A percentile compares a stretch with the other conserved stretches of the same genome.
These are phyloP conservation scores for Candida hungchunana DNA, from an alignment of 805 yeast species.

Conservation along the genomic window DNA sequence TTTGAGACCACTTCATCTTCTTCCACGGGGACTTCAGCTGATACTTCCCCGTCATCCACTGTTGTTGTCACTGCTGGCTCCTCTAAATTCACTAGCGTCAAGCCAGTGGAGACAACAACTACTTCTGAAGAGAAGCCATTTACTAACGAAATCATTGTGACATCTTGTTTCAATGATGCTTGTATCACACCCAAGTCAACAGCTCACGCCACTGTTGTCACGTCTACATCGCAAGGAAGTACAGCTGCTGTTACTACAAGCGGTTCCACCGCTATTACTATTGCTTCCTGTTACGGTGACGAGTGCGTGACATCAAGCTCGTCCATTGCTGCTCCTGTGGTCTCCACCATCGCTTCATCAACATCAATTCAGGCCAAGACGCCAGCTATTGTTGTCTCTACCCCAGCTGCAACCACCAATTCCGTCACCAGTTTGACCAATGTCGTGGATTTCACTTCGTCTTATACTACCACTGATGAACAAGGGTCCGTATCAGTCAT, in stretches of 20 bases:
- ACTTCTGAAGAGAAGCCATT: no score
- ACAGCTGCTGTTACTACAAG: conserved; percentile 1
- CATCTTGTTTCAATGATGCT: no score
- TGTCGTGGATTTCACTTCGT: conserved; percentile 15
- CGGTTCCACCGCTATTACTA: conserved; percentile 23
- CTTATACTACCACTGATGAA: conserved; percentile 6
- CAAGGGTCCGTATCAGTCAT: conserved; percentile 1
- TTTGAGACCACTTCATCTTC: neutral
- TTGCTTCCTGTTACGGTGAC: conserved; percentile 26
- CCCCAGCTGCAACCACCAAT: neutral
- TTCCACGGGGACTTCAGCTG: neutral
- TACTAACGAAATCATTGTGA: no score
- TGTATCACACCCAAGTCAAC: conserved; percentile 19
- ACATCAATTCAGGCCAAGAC: neutral
- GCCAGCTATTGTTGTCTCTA: neutral
- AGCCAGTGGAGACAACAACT: no score
- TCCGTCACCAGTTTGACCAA: conserved; percentile 1
- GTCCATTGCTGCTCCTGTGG: neutral
- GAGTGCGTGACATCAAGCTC: neutral
- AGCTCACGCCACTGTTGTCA: conserved; percentile 13
- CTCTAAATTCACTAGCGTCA: conserved; percentile 7
- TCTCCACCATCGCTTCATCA: conserved; percentile 1
- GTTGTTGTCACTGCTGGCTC: conserved; percentile 1
- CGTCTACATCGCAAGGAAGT: conserved; percentile 12
- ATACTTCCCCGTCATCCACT: neutral